These are phyloP conservation scores for Eragrostis tef DNA, from an alignment of 202 grass and related monocot species.

Conservation along the genomic window DNA sequence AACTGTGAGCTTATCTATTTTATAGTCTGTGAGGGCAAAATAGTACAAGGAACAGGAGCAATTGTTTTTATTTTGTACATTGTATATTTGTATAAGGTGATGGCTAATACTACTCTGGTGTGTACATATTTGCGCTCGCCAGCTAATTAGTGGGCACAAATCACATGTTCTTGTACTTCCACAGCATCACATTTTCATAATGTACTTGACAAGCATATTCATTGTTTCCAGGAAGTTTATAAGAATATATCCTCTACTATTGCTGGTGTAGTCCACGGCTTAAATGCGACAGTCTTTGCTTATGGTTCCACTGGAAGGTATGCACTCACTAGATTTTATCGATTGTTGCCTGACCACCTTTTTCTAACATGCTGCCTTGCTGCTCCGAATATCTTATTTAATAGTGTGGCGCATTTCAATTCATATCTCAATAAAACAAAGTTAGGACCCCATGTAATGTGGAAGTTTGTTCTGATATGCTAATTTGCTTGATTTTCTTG, in stretches of 20 bases:
- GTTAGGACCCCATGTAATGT: neutral
- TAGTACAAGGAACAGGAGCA: neutral
- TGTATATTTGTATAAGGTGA: neutral
- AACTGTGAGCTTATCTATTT: neutral
- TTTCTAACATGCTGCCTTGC: conserved; percentile 1
- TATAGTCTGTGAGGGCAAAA: too few relatives aligned
- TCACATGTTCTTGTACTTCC: conserved; percentile 26
- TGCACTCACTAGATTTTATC: conserved; percentile 38
- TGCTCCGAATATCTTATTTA: conserved; percentile 12
- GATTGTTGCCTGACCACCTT: neutral
- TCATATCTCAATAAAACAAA: neutral
- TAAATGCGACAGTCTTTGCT: conserved; percentile 97
- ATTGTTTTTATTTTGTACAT: neutral
- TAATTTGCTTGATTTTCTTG: conserved; percentile 14
- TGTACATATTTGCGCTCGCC: conserved; percentile 20
- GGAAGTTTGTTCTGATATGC: conserved; percentile 6
- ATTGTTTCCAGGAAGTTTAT: conserved; percentile 77
- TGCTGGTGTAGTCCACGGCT: conserved; percentile 90
- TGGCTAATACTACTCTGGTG: neutral
- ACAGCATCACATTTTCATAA: conserved; percentile 22
- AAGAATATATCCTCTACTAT: conserved; percentile 91
- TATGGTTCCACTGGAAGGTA: conserved; percentile 99
- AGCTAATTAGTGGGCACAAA: conserved; percentile 24
- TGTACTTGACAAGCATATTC: conserved; percentile 28
- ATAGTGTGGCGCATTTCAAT: neutral